These are phyloP conservation scores for Casuarina equisetifolia DNA, from an alignment of 306 rosid species.

Conservation along the genomic window DNA sequence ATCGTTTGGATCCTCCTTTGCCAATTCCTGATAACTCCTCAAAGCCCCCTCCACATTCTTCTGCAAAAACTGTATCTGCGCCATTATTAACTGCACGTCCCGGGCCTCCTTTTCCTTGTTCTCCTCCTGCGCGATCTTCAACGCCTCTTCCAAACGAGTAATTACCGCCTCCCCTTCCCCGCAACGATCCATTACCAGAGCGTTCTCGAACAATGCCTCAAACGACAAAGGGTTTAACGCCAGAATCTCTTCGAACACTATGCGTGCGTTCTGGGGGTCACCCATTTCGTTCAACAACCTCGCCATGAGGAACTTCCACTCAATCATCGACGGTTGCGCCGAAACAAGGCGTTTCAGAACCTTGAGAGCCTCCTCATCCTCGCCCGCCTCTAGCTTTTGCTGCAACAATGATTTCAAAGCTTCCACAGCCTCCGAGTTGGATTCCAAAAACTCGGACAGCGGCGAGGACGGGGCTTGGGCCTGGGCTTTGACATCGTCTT, in stretches of 20 bases:
- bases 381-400: constrained; percentile 75
- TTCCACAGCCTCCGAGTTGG: constrained; percentile 55
- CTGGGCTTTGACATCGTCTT: constrained; percentile 13
- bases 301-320: constrained; percentile 80
- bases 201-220: constrained; percentile 86
- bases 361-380: constrained; percentile 66
- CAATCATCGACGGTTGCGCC: constrained; percentile 61
- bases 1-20: constrained; percentile 71
- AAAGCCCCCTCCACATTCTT: constrained; percentile 81
- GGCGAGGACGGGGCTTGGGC: constrained; percentile 35
- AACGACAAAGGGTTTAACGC: constrained; percentile 54
- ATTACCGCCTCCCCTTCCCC: constrained; percentile 72
- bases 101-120: constrained; percentile 64
- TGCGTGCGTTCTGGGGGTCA: constrained; percentile 46
- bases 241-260: constrained; percentile 64
- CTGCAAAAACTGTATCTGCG: constrained; percentile 81
- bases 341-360: constrained; percentile 49
- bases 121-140: constrained; percentile 61
- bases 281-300: constrained; percentile 57
- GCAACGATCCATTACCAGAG: constrained; percentile 76
- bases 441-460: constrained; percentile 53
- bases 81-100: constrained; percentile 78
- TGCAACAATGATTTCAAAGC: constrained; percentile 74
- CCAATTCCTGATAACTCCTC: constrained; percentile 49
- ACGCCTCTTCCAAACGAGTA: constrained; percentile 64